Base-by-base conservation (phyloP, 108 stramenopile species). In the Skeletonema menzelii region DNA sequence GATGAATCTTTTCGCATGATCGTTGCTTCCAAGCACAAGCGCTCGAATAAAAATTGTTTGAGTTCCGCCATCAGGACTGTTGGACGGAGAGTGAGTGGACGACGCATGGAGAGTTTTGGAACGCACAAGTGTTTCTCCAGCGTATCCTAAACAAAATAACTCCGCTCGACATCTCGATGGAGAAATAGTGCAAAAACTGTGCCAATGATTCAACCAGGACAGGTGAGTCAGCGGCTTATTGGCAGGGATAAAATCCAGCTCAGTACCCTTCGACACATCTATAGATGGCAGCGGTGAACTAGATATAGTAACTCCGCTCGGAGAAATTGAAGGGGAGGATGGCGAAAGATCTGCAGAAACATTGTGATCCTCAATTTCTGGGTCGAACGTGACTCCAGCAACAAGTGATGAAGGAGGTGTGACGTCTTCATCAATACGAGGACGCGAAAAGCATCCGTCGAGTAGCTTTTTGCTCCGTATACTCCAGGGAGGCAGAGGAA, bases 201-300 rank as follows among this genome's bases (percentile, higher is more conserved):
- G 90, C 93, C 93, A 94, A 56, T 84, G 66, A 40, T 88, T 89
- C 87, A 94, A 90, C 92, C 92, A 94, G 32, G 85, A 77, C 64
- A 88, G 80, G 72, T 72, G 88, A 5, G 90, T 84, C 8, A 91
- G 61, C 22, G 85, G 90, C 31, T 68, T 82, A 11, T 63, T 69
- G 28, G 17, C 27, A 34, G 22, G 15, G 19, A 44, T 19, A 5
- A 56, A 19, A 22, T 74, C 8, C 7, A 13, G 40, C 27, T 28
- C 63, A 26, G 70, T 30, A 49, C 37, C 60, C 27, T 67, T 72
- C 24, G 88, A 86, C 11, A 87, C 64, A 59, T 85, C 86, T 14
- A 89, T 69, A 14, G 87, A 81, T 12, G 90, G 90, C 28, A 91
- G 68, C 12, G 82, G 77, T 20, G 85, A 88, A 61, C 92, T 93